These are phyloP conservation scores for Trichosporon ovoides DNA, from an alignment of 1,284 basidiomycete species.

Conservation along the genomic window DNA sequence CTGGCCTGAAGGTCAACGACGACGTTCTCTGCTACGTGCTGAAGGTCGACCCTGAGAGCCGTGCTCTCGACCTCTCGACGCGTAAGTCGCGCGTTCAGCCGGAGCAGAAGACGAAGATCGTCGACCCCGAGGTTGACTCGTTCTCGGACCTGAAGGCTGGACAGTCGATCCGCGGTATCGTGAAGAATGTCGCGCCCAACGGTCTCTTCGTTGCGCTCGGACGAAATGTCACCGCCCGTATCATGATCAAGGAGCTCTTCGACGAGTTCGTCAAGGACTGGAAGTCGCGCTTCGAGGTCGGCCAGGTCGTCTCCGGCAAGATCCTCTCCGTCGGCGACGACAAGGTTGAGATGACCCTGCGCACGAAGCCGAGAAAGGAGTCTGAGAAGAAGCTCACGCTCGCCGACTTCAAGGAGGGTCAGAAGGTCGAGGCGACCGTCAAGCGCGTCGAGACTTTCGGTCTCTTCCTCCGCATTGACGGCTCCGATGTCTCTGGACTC, in stretches of 20 bases:
- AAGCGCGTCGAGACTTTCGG: constrained; percentile 78
- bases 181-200: constrained; percentile 72
- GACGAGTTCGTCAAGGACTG: constrained; percentile 93
- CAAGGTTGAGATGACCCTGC: constrained; percentile 78
- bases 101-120: constrained; percentile 29
- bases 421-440: constrained; percentile 68
- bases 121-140: constrained; percentile 66
- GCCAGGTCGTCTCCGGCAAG: constrained; percentile 81
- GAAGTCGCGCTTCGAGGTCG: constrained; percentile 72
- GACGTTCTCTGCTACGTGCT: constrained; percentile 67
- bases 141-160: constrained; percentile 67
- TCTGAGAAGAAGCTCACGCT: constrained; percentile 47
- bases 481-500: constrained; percentile 75
- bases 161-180: constrained; percentile 72
- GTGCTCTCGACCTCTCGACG: constrained; percentile 70
- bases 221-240: constrained; percentile 73
- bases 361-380: constrained; percentile 53
- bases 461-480: constrained; percentile 82
- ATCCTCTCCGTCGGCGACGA: constrained; percentile 67
- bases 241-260: constrained; percentile 90
- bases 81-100: constrained; percentile 62
- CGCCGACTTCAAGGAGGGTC: constrained; percentile 63
- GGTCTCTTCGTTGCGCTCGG: constrained; percentile 90
- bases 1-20: constrained; percentile 58
- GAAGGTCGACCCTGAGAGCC: constrained; percentile 60